Evolutionary conservation across 768 basidiomycete genomes (phyloP).

Genomic region (Exidia glandulosa): DNA sequence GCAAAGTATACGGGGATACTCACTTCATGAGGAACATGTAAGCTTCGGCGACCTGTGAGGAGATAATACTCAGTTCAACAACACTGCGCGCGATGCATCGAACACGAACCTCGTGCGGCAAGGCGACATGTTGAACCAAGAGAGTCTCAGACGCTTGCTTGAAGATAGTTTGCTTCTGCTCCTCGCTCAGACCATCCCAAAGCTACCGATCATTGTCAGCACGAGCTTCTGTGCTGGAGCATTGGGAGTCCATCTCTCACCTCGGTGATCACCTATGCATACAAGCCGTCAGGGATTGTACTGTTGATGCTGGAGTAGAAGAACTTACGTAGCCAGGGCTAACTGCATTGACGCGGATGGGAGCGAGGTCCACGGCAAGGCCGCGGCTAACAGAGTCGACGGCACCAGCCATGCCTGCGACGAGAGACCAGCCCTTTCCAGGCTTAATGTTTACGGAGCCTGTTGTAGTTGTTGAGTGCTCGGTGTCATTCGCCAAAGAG

Average conservation of each 20-base stretch:
- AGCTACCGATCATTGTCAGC: too few species aligned
- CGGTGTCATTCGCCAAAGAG: neutral
- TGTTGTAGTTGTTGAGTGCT: neutral
- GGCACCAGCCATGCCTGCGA: constrained; percentile 7
- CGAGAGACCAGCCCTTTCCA: constrained; percentile 5
- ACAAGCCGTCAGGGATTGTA: neutral
- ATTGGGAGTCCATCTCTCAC: too few species aligned
- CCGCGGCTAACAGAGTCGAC: constrained; percentile 8
- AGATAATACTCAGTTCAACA: neutral
- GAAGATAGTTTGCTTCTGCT: constrained; percentile 1
- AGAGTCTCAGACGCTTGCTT: neutral
- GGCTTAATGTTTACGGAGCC: constrained; percentile 7
- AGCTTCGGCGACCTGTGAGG: constrained; percentile 10
- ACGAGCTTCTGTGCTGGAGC: too few species aligned
- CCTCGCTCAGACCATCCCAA: constrained; percentile 6
- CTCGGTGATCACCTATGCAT: too few species aligned
- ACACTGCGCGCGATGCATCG: neutral
- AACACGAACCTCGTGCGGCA: constrained; percentile 6
- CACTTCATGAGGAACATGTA: constrained; percentile 13
- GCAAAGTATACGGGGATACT: neutral
- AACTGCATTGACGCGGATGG: constrained; percentile 10
- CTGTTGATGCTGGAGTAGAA: neutral
- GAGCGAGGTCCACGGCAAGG: constrained; percentile 11
- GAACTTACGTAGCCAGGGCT: constrained; percentile 8
- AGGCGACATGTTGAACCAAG: constrained; percentile 6